These are phyloP conservation scores for Daldinia eschscholtzii DNA, from an alignment of 2,329 filamentous ascomycete species.

Conservation along the genomic window DNA sequence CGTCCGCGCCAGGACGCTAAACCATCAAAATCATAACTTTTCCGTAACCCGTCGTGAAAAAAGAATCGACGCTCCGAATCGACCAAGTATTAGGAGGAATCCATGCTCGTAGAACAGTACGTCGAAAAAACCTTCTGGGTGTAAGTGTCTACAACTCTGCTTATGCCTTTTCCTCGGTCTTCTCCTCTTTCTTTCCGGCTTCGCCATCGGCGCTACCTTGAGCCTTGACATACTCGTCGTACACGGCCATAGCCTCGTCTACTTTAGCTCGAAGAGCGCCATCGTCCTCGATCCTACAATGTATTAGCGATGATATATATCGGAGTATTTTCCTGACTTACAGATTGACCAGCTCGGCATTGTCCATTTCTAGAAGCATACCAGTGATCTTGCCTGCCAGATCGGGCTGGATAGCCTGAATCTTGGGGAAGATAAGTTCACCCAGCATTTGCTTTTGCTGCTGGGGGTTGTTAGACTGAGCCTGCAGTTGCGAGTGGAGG, in stretches of 20 bases:
- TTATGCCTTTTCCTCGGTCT: constrained; percentile 67
- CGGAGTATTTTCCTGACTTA: constrained; percentile 68
- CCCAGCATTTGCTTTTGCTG: constrained; percentile 99
- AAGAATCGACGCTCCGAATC: constrained; percentile 35
- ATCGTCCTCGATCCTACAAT: constrained; percentile 86
- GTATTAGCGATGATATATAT: constrained; percentile 29
- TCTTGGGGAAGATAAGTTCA: constrained; percentile 99
- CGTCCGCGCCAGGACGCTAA: constrained; percentile 38
- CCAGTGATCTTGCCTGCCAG: constrained; percentile 99
- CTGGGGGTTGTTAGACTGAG: constrained; percentile 64
- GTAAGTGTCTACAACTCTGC: constrained; percentile 36
- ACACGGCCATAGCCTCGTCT: constrained; percentile 95
- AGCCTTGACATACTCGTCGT: constrained; percentile 98
- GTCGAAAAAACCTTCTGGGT: constrained; percentile 27
- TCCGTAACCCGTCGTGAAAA: constrained; percentile 51
- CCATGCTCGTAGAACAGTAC: constrained; percentile 28
- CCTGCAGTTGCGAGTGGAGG: constrained; percentile 70
- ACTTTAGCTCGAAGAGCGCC: constrained; percentile 93
- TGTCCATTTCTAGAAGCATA: constrained; percentile 99
- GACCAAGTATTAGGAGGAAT: constrained; percentile 36
- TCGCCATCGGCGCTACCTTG: constrained; percentile 63
- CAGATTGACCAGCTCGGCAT: constrained; percentile 92
- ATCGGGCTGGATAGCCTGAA: constrained; percentile 92
- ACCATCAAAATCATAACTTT: constrained; percentile 52
- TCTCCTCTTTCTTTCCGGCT: constrained; percentile 64